Evolutionary conservation across 108 stramenopile species (phyloP).

Genomic region (Nannochloropsis gaditana): DNA sequence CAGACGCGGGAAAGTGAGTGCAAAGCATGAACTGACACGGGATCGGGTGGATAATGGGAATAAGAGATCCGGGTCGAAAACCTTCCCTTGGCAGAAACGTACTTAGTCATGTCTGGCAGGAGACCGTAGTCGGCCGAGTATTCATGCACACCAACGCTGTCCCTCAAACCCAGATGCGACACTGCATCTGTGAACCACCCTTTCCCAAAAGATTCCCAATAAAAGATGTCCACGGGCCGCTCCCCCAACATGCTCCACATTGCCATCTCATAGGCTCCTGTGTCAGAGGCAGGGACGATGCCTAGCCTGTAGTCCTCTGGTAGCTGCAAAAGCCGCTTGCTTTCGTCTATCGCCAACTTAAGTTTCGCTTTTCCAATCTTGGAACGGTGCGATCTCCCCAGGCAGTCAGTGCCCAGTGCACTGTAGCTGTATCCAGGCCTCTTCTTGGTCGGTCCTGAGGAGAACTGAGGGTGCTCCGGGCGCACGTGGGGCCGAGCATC

Average conservation of each 20-base stretch:
- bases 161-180: constrained; percentile 78
- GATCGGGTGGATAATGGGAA: too few relatives aligned
- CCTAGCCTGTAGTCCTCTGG: constrained; percentile 90
- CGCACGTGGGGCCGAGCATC: constrained; percentile 15
- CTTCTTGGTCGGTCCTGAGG: constrained; percentile 87
- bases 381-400: constrained; percentile 95
- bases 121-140: constrained; percentile 87
- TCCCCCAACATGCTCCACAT: constrained; percentile 99
- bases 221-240: constrained; percentile 85
- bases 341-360: constrained; percentile 83
- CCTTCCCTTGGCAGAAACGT: not conserved
- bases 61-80: too few relatives aligned
- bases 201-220: constrained; percentile 99
- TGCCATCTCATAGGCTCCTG: constrained; percentile 99
- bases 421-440: constrained; percentile 83
- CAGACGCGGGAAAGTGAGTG: too few relatives aligned
- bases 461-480: constrained; percentile 55
- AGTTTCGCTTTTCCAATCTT: constrained; percentile 94
- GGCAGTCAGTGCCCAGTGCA: constrained; percentile 63
- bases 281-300: constrained; percentile 97
- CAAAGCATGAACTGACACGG: too few relatives aligned
- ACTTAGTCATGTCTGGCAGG: constrained; percentile 82
- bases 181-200: constrained; percentile 90
- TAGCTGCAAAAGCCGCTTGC: constrained; percentile 80
- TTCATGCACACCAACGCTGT: constrained; percentile 74